Conservation (phyloP, 2,329 filamentous ascomycete species). For the Fusarium verrucosum region DNA sequence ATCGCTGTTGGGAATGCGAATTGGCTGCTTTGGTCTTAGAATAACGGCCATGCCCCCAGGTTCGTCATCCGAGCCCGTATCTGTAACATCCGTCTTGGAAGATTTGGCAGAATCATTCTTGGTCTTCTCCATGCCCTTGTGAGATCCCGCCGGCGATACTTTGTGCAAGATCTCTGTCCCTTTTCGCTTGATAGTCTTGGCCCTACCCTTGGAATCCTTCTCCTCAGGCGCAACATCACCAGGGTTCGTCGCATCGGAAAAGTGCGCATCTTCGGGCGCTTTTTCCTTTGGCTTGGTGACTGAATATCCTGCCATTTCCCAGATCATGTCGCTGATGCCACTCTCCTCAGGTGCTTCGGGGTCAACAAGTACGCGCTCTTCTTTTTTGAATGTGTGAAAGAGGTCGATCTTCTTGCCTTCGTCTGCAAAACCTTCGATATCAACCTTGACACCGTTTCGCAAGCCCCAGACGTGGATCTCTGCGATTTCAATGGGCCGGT, state of each 20-base stretch:
- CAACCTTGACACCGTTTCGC: constrained; percentile 85
- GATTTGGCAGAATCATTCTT: constrained; percentile 37
- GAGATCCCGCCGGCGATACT: constrained; percentile 38
- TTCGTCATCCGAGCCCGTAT: constrained; percentile 53
- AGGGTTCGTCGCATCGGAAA: constrained; percentile 46
- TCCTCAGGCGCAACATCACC: constrained; percentile 3
- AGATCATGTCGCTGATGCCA: constrained; percentile 62
- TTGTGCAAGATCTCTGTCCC: constrained; percentile 49
- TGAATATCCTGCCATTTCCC: constrained; percentile 60
- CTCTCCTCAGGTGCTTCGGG: constrained; percentile 60
- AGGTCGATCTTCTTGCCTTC: constrained; percentile 86
- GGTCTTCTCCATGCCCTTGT: constrained; percentile 30
- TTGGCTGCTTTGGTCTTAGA: constrained; percentile 73
- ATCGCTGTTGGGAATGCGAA: constrained; percentile 82
- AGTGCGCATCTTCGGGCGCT: constrained; percentile 50
- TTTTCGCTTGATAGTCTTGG: constrained; percentile 42
- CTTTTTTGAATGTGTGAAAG: constrained; percentile 80
- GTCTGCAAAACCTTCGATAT: constrained; percentile 86
- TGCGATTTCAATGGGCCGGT: constrained; percentile 82
- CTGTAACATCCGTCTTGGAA: constrained; percentile 29
- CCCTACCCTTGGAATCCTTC: constrained; percentile 21
- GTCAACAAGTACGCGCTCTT: constrained; percentile 76
- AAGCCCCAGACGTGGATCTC: constrained; percentile 93
- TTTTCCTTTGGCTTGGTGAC: constrained; percentile 47
- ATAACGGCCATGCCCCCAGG: constrained; percentile 77